Conservation (phyloP, 2,329 filamentous ascomycete species). For the Hymenoscyphus infarciens region DNA sequence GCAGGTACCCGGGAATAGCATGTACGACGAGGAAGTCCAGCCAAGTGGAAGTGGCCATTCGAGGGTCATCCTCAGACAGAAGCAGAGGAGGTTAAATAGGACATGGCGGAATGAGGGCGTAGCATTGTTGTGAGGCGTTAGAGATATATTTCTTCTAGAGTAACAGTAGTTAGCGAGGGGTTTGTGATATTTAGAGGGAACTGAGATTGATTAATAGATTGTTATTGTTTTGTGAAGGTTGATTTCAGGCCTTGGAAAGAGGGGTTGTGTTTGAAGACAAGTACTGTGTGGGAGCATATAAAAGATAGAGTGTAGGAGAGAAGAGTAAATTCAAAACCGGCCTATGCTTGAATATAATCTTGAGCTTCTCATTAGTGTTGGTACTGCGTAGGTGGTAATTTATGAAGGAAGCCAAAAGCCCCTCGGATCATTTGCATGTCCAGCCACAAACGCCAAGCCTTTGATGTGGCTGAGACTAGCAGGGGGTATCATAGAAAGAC, state of each 20-base stretch:
- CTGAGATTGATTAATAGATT: background rate
- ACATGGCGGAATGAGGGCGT: background rate
- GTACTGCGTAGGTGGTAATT: too few species aligned
- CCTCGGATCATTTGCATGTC: too few species aligned
- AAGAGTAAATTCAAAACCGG: too few species aligned
- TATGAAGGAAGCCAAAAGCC: too few species aligned
- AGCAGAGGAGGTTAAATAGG: background rate
- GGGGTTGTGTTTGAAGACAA: background rate
- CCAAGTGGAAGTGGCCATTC: background rate
- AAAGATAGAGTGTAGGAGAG: background rate
- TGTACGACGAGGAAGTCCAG: background rate
- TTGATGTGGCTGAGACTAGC: background rate
- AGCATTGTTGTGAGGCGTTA: background rate
- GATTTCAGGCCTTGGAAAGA: background rate
- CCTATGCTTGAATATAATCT: too few species aligned
- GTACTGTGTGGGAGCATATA: background rate
- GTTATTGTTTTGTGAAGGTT: background rate
- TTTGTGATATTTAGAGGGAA: background rate
- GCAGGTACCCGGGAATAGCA: background rate
- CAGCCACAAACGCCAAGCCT: too few species aligned
- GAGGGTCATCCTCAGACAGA: background rate
- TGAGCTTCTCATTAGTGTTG: too few species aligned
- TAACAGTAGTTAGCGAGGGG: background rate
- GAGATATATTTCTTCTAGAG: background rate
- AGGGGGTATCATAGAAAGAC: conserved; percentile 19